Evolutionary conservation across 2,329 filamentous ascomycete species (phyloP), one percentile per base, ranked within the genome.

Genomic region (Arthrobotrys conoides): DNA sequence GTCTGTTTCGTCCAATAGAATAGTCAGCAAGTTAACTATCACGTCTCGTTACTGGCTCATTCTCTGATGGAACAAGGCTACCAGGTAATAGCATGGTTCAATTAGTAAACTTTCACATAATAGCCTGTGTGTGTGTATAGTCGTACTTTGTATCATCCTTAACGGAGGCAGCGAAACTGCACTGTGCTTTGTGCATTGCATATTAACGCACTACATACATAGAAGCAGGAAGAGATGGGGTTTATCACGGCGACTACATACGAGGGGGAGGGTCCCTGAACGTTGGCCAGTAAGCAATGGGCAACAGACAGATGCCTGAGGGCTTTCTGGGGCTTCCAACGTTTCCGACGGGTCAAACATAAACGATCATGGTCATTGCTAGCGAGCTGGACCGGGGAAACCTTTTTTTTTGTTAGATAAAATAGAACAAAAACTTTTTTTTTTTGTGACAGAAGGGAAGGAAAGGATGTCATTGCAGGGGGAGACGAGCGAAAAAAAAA

Each of bases 191-290:
- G 61, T 72, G 69, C 69, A 72, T 66, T 72, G 70, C 70, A 73
- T 73, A 61, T 61, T 61, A 61, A 61, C 57, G 70, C 61, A 64
- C n/a, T n/a, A n/a, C n/a, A 30, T 3, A 30, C 3, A 30, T 3
- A 59, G 49, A 41, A 66, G 63, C 66, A 48, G 53, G 53, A 46
- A 18, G 4, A 53, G 38, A 72, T 65, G 38, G 49, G 69, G 36
- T 44, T n/a, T 72, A 73, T 73, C 51, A 73, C 70, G 70, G 70
- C 70, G 70, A 73, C 70, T 73, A 67, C 51, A n/a, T n/a, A n/a
- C n/a, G n/a, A n/a, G 70, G 67, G 22, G 49, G 44, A 64, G 51
- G 51, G 67, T 51, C 70, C 70, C 70, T 59, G 70, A 59, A 72
- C 46, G 61, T 38, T 59, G 22, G 33, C 69, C 69, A 72, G 69